phyloP scores from a whole-genome alignment of 305 asterid genomes.

The Fraxinus paxiana region DNA sequence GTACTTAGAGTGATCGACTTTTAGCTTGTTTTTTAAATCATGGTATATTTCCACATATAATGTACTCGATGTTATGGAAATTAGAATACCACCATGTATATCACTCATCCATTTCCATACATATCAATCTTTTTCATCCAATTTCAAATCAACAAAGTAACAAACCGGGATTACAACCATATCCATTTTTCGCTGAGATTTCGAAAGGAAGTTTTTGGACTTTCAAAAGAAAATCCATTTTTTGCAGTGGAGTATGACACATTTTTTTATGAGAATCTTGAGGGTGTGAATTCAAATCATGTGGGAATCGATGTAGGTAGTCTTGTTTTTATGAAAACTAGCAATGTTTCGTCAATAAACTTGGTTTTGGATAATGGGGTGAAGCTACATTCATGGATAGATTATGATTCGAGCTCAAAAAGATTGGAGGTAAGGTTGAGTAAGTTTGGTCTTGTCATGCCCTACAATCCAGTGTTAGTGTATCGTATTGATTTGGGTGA shows the following conservation, averaged over 20 bases:
- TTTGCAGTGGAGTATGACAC: constrained; percentile 64
- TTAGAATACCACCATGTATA: too few relatives aligned
- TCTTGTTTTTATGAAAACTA: constrained; percentile 42
- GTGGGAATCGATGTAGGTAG: constrained; percentile 60
- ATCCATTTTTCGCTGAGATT: constrained; percentile 24
- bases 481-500: constrained; percentile 55
- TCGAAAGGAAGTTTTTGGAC: constrained; percentile 42
- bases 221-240: constrained; percentile 37
- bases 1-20: too few relatives aligned
- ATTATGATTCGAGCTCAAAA: constrained; percentile 73
- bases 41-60: too few relatives aligned
- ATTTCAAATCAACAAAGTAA: too few relatives aligned
- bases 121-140: too few relatives aligned
- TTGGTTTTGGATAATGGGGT: constrained; percentile 58
- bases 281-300: constrained; percentile 56
- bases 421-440: constrained; percentile 62
- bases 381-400: constrained; percentile 69
- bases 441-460: constrained; percentile 43
- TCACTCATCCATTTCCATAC: too few relatives aligned
- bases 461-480: constrained; percentile 56
- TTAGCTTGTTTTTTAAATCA: too few relatives aligned
- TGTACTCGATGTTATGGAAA: too few relatives aligned
- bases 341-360: constrained; percentile 48
- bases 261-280: constrained; percentile 34
- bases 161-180: too few relatives aligned